Base-by-base conservation (phyloP, 495 filamentous ascomycete species). In the Daldinia decipiens region DNA sequence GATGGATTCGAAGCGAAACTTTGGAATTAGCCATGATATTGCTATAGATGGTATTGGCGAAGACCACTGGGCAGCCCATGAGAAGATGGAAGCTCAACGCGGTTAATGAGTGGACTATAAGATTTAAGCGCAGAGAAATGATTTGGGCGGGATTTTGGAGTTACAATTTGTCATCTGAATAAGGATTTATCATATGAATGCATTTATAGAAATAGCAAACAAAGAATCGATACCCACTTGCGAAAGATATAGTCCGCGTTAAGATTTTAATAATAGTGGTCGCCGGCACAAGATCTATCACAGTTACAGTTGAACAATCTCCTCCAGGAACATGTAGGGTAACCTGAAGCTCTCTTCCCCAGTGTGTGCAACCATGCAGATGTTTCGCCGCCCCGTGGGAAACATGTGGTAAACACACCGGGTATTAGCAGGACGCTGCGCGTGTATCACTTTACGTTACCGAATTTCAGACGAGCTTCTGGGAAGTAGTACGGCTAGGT, bases 11-110 rank as follows among this genome's bases (percentile, higher is more conserved):
- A 62, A 52, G 19, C 32, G 51, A 38, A 56, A 13, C 27, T 19
- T 68, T 4, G 62, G 57, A 5, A 31, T 59, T 12, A 54, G 39
- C 19, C 31, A 55, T 0, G 54, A 64, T 15, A 26, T 19, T 12
- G 15, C 17, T 36, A 24, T 17, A 4, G 68, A 64, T 51, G 21
- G 3, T 11, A 2, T 3, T 5, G 39, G 29, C 9, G 47, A 21
- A 36, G 75, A 77, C 19, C 74, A 76, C 43, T 76, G 72, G 74
- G 60, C 40, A 45, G 54, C 66, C 11, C 74, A 77, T 45, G 60
- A 73, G 54, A n/a, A 64, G 51, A 60, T 71, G 64, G 72, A 73
- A 34, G 39, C 34, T 50, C 43, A 47, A 9, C 61, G 53, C 9
- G 3, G 19, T 24, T 24, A 0, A 15, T 53, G 0, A 26, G 43